Evolutionary conservation across 345 rosid genomes (phyloP).

Genomic region (Citrus sinensis): DVS_A1.0 CM039165.1:22299001-22299500

Average conservation of each 20-base stretch:
- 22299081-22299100: slow-evolving; percentile 45
- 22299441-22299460: slow-evolving; percentile 94
- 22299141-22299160: slow-evolving; percentile 99
- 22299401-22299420: slow-evolving; percentile 78
- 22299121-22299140: slow-evolving; percentile 70
- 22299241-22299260: slow-evolving; percentile 2
- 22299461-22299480: slow-evolving; percentile 82
- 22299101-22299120: slow-evolving; percentile 89
- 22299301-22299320: slow-evolving; percentile 71
- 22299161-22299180: slow-evolving; percentile 62
- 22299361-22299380: slow-evolving; percentile 48
- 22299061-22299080: slow-evolving; percentile 22
- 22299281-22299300: slow-evolving; percentile 47
- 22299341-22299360: slow-evolving; percentile 75
- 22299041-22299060: slow-evolving; percentile 76
- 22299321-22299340: slow-evolving; percentile 78
- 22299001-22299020: slow-evolving; percentile 39
- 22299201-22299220: slow-evolving; percentile 93
- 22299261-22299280: neutral
- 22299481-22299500: slow-evolving; percentile 76
- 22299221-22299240: slow-evolving; percentile 2
- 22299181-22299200: slow-evolving; percentile 74
- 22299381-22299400: slow-evolving; percentile 91
- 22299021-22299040: slow-evolving; percentile 65
- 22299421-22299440: slow-evolving; percentile 57